These are phyloP conservation scores for Leucosporidium scottii DNA, from an alignment of 768 basidiomycete species.

Conservation along the genomic window DNA sequence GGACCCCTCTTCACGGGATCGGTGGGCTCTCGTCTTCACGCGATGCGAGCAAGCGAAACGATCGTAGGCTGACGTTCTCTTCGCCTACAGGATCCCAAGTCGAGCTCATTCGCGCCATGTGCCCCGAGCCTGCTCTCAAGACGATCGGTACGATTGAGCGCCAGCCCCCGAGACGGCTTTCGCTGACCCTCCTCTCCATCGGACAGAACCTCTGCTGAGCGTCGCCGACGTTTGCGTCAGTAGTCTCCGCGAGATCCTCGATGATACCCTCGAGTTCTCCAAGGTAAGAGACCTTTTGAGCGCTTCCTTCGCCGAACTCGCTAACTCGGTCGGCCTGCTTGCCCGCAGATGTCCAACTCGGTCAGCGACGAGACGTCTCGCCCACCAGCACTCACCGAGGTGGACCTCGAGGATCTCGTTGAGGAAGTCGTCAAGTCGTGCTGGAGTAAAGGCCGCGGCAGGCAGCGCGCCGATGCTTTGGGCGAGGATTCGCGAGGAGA, in stretches of 20 bases:
- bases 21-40: not conserved
- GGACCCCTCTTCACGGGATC: constrained; percentile 39
- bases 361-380: not conserved
- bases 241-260: not conserved
- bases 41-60: not conserved
- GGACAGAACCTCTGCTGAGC: constrained; percentile 17
- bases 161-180: no score
- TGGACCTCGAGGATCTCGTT: constrained; percentile 1
- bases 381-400: not conserved
- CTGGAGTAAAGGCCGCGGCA: constrained; percentile 26
- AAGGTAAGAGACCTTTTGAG: not conserved
- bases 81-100: constrained; percentile 20
- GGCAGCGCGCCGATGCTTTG: not conserved
- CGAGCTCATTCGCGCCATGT: constrained; percentile 24
- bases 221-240: constrained; percentile 19
- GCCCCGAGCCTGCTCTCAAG: not conserved
- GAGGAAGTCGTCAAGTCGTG: constrained; percentile 12
- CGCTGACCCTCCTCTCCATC: constrained; percentile 1
- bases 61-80: not conserved
- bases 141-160: not conserved
- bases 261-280: not conserved
- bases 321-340: not conserved
- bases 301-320: constrained; percentile 21
- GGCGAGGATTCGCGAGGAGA: not conserved
- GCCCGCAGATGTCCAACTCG: not conserved